phyloP scores from a whole-genome alignment of 192 early-diverging fungal genomes.

The Rhizoclosmatium sp. region DNA sequence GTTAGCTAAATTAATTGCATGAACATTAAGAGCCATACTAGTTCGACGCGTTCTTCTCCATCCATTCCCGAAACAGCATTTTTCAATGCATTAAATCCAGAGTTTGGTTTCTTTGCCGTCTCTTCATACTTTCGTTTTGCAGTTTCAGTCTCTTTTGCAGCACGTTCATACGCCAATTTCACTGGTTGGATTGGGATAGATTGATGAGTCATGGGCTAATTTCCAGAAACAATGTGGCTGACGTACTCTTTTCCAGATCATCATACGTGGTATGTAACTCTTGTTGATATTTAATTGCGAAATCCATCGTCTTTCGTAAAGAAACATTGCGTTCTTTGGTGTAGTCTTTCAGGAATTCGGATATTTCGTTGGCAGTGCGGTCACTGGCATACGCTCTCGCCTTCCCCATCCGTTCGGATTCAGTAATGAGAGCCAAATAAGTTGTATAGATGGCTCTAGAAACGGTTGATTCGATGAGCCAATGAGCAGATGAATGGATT shows the following conservation, averaged over 20 bases:
- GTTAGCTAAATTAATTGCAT: too few relatives aligned
- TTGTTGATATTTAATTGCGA: slow-evolving; percentile 48
- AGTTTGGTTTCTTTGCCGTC: slow-evolving; percentile 50
- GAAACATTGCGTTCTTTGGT: slow-evolving; percentile 35
- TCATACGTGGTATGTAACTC: slow-evolving; percentile 55
- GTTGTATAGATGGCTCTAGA: slow-evolving; percentile 44
- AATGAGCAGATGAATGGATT: neutral
- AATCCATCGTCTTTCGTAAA: slow-evolving; percentile 47
- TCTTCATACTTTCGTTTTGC: slow-evolving; percentile 57
- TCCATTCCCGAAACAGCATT: slow-evolving; percentile 56
- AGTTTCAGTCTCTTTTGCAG: slow-evolving; percentile 52
- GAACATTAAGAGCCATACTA: slow-evolving; percentile 22
- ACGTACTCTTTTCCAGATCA: slow-evolving; percentile 52
- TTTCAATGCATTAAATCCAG: slow-evolving; percentile 50
- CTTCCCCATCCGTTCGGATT: slow-evolving; percentile 48
- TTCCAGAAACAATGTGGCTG: neutral
- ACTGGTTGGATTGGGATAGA: neutral
- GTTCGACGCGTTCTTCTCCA: slow-evolving; percentile 51
- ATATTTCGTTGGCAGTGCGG: slow-evolving; percentile 40
- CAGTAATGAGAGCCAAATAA: slow-evolving; percentile 45
- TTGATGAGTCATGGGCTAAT: neutral
- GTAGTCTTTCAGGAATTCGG: slow-evolving; percentile 55
- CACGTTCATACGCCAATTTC: slow-evolving; percentile 54
- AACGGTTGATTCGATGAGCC: neutral
- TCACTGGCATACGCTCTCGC: slow-evolving; percentile 41